Base-by-base conservation (phyloP, 768 basidiomycete genomes). In the Lentinula lateritia region DNA sequence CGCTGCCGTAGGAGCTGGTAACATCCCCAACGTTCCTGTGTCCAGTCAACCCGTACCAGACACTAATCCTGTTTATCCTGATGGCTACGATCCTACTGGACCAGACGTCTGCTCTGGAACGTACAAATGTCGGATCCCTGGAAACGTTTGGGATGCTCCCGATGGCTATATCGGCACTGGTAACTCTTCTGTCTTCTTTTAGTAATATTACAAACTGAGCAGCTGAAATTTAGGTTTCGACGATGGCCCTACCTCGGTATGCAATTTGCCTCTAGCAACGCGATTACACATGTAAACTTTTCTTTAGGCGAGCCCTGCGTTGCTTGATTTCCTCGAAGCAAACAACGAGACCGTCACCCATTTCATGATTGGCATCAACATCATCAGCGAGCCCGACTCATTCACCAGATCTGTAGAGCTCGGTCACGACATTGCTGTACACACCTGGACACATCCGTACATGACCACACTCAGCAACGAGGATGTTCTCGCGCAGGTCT, bases 341-440 rank as follows among this genome's bases (percentile, higher is more conserved):
- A 80, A 95, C 61, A 83, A 87, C 62, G 72, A 85, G 60, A 80
- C 72, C n/a, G 87, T 86, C 3, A 95, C 94, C 5, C 93, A 95
- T 70, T 96, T 95, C 72, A 84, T 94, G 79, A 95, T 97, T 64
- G 95, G 95, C 16, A 69, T 80, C 38, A 90, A 93, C 69, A 89
- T 95, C 61, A 66, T 90, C 32, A 55, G 69, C 45, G 76, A 89
- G 68, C 82, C 85, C 4, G 69, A 77, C 8, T 66, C 78, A 50
- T 92, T 94, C 72, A 64, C 75, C 61, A 67, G 69, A 9, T 86
- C 85, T 0, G 84, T 84, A 67, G 71, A 78, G 32, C 70, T 70
- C 20, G 76, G 75, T 2, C 67, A 77, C 52, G 81, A 82, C 55
- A 78, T 84, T 52, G 81, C 78, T 5, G 79, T 80, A 0, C 86